Base-by-base conservation (phyloP, 2,329 filamentous ascomycete species). In the Ophioceras dolichostomum region DNA sequence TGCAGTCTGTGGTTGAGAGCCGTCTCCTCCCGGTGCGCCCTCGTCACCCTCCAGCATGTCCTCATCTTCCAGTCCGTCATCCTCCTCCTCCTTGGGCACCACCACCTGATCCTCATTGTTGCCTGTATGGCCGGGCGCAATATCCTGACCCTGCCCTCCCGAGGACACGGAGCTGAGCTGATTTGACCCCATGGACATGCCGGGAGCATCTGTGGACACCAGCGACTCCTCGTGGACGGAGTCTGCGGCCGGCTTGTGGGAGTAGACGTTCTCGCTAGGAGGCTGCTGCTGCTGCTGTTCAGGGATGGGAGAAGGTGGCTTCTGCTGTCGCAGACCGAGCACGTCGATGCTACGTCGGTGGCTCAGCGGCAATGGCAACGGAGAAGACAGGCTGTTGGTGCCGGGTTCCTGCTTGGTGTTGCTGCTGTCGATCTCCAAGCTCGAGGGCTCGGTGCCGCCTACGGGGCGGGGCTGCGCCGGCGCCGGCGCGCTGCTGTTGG, bases 391-490 rank as follows among this genome's bases (percentile, higher is more conserved):
- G 20, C 17, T 35, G 33, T 22, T 36, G 34, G 17, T 30, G 34
- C 26, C 29, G 4, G 22, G 26, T 22, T 18, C 31, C 31, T 4
- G 12, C 18, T n/a, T 32, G 18, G 12, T 32, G 18, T 32, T 18
- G 17, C 8, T 12, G 18, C 31, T 47, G 42, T 82, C 83, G 45
- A 86, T 64, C 21, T 76, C 75, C 33, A 86, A 65, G 21, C 69
- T 63, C 50, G 54, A 57, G 34, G 13, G 17, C 33, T 50, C 55
- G 26, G 56, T 51, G 34, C 51, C 52, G 40, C 53, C 55, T 41
- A 55, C 51, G 26, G 56, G 56, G 31, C 59, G 58, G 35, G 58
- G 57, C 48, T 60, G 58, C 37, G 57, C 26, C 16, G 27, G 34
- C 16, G 19, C 22, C 29, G 31, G 29, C 22, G 34, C 20, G 26